A percentile compares a stretch with the other conserved stretches of the same genome.
phyloP scores from a whole-genome alignment of 1,284 basidiomycete species.

The Marasmius oreades region DNA sequence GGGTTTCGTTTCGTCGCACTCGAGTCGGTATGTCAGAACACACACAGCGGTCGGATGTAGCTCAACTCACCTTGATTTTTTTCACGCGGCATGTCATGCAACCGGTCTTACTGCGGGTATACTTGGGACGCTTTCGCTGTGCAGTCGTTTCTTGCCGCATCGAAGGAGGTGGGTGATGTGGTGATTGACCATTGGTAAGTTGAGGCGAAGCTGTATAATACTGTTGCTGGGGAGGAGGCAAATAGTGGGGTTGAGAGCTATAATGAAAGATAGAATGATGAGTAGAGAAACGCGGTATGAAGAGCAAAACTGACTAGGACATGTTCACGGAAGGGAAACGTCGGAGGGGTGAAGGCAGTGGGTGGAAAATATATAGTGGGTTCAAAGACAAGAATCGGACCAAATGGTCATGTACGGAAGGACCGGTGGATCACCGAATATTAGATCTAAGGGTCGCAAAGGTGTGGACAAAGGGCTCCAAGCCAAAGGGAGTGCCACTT shows the following conservation, averaged over 20 bases:
- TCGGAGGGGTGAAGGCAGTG: background rate
- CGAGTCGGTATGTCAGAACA: slow-evolving; percentile 1
- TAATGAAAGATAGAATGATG: slow-evolving; percentile 29
- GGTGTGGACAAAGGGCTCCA: slow-evolving; percentile 29
- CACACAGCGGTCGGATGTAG: slow-evolving; percentile 7
- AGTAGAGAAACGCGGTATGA: slow-evolving; percentile 17
- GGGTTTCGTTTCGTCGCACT: slow-evolving; percentile 84
- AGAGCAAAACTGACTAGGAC: slow-evolving; percentile 14
- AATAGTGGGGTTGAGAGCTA: slow-evolving; percentile 32
- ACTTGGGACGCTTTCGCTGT: slow-evolving; percentile 78
- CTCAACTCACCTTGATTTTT: slow-evolving; percentile 75
- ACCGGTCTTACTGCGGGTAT: slow-evolving; percentile 82
- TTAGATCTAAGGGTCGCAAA: slow-evolving; percentile 57
- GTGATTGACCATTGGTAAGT: slow-evolving; percentile 32
- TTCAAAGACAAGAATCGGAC: slow-evolving; percentile 38
- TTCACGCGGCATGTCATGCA: slow-evolving; percentile 81
- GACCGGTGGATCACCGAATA: slow-evolving; percentile 57
- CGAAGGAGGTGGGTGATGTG: slow-evolving; percentile 44
- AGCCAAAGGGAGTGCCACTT: background rate
- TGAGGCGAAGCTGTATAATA: slow-evolving; percentile 42
- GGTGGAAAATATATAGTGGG: slow-evolving; percentile 7
- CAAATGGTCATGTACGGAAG: slow-evolving; percentile 44
- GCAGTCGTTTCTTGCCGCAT: slow-evolving; percentile 43
- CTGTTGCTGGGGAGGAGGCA: slow-evolving; percentile 33
- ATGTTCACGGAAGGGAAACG: slow-evolving; percentile 5